Evolutionary conservation across 2,329 filamentous ascomycete species (phyloP), one percentile per base, ranked within the genome.

Genomic region (Pseudocercospora fuligena): DNA sequence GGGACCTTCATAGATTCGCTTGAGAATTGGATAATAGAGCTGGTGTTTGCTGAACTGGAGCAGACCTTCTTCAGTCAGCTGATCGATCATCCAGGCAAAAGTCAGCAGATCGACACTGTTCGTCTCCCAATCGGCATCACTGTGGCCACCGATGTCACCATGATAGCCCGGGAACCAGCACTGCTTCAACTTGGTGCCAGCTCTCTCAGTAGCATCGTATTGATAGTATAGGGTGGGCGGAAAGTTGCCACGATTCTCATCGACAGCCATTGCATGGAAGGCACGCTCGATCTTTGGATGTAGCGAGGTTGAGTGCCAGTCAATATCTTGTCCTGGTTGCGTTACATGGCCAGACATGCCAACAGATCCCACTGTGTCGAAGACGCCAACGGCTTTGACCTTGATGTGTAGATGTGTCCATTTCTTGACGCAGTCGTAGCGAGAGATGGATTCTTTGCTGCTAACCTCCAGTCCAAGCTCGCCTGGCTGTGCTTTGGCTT

Each of bases 101-200:
- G 77, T 76, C 21, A 80, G 74, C 25, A 78, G 74, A 14, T 77
- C 73, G 21, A 77, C 67, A 8, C 73, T 66, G 47, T 70, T 69
- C 1, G 65, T 69, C 9, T 65, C 66, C 7, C 63, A 68, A 9
- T 69, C 68, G 5, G 71, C 63, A 25, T 72, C 70, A 0, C 83
- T 63, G 40, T 67, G 81, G n/a, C 84, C 84, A 3, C 84, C 84
- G 1, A 85, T 75, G 59, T 85, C 83, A 8, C 81, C 78, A 69
- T 86, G 84, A 47, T 79, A 81, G 5, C 84, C 84, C 0, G 84
- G 83, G 60, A 86, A 86, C 84, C 84, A 86, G 6, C 83, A 82
- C 70, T 85, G 84, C 6, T 78, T 78, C 43, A 85, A 71, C n/a
- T 76, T 71, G 2, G 71, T 73, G n/a, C 66, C 60, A n/a, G 61